Evolutionary conservation across 129 eudicot genomes (phyloP).

Genomic region (Ambrosia trifida): DNA sequence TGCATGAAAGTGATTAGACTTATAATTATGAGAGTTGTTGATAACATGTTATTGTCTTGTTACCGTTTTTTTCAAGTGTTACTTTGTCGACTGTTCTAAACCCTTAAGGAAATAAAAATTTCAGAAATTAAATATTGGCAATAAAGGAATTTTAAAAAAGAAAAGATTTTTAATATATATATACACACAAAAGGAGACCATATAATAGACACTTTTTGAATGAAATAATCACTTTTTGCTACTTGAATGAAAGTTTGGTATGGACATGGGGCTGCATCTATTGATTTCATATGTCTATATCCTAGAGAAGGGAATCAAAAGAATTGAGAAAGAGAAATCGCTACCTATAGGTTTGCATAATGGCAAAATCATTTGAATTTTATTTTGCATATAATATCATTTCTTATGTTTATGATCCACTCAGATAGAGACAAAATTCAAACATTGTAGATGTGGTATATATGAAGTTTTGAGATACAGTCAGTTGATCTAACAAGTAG

Average conservation of each 20-base stretch:
- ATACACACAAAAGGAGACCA: slow-evolving; percentile 23
- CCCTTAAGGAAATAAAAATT: not conserved
- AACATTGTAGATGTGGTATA: too few relatives aligned
- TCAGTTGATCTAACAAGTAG: too few relatives aligned
- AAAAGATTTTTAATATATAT: not conserved
- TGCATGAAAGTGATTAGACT: not conserved
- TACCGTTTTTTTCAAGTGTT: slow-evolving; percentile 5
- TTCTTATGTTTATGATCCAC: not conserved
- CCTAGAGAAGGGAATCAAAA: slow-evolving; percentile 34
- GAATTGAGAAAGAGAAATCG: slow-evolving; percentile 17
- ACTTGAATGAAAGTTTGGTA: slow-evolving; percentile 40
- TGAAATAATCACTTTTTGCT: slow-evolving; percentile 42
- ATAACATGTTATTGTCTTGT: slow-evolving; percentile 21
- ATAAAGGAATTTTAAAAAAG: not conserved
- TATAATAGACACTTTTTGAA: slow-evolving; percentile 38
- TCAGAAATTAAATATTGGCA: not conserved
- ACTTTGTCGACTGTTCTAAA: not conserved
- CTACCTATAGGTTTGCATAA: slow-evolving; percentile 15
- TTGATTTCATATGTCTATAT: slow-evolving; percentile 31
- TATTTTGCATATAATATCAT: not conserved
- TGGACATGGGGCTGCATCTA: slow-evolving; percentile 36
- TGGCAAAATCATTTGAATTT: slow-evolving; percentile 11
- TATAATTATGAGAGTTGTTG: not conserved
- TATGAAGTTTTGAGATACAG: too few relatives aligned
- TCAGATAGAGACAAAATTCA: not conserved